phyloP scores from a whole-genome alignment of 2,329 filamentous ascomycete species.

The Clonostachys rhizophaga region DNA sequence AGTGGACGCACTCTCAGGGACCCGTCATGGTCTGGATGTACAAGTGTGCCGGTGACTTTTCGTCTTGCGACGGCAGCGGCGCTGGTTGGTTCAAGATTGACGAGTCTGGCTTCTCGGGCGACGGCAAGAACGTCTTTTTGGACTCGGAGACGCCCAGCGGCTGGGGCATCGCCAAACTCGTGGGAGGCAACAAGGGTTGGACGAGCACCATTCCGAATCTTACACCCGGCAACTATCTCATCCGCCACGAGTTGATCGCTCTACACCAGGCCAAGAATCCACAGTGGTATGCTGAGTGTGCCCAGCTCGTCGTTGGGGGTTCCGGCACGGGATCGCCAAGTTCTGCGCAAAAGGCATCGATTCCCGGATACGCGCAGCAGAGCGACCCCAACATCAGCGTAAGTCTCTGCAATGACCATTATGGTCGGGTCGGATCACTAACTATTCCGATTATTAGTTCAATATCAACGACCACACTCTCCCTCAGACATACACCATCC shows the following conservation, averaged over 20 bases:
- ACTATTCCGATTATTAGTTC: conserved; percentile 2
- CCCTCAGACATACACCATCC: conserved; percentile 9
- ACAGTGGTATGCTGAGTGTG: conserved; percentile 54
- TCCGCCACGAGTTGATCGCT: conserved; percentile 52
- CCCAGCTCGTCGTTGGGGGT: conserved; percentile 45
- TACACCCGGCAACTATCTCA: conserved; percentile 48
- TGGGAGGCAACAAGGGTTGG: conserved; percentile 39
- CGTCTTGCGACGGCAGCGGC: conserved; percentile 43
- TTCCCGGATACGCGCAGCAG: conserved; percentile 37
- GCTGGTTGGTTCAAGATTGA: conserved; percentile 57
- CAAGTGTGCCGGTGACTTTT: conserved; percentile 43
- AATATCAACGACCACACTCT: conserved; percentile 8
- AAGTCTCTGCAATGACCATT: conserved; percentile 8
- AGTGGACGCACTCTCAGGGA: conserved; percentile 55
- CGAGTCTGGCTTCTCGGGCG: conserved; percentile 41
- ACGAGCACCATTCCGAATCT: conserved; percentile 45
- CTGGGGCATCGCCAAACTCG: conserved; percentile 14
- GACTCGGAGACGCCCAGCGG: conserved; percentile 10
- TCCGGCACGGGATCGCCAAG: conserved; percentile 36
- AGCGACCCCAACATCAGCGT: conserved; percentile 42
- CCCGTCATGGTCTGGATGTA: conserved; percentile 52
- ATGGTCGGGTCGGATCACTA: neutral
- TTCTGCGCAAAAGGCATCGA: conserved; percentile 32
- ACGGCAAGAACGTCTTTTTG: conserved; percentile 16
- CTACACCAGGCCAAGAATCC: conserved; percentile 46